Evolutionary conservation across 202 grass and related monocot genomes (phyloP).

Genomic region (Schoenoplectus tabernaemontani): DNA sequence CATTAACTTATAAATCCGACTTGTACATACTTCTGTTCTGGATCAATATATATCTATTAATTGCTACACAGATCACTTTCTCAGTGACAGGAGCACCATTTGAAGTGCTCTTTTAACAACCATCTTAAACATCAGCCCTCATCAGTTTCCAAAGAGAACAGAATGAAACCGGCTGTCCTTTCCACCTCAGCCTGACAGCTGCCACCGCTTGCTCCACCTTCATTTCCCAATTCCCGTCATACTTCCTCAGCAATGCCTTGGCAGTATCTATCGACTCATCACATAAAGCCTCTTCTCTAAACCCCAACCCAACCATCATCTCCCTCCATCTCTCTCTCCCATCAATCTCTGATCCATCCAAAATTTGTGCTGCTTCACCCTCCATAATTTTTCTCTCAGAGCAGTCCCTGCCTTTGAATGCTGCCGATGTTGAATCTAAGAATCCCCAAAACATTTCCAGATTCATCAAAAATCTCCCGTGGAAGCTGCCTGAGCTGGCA

Average conservation of each 20-base stretch:
- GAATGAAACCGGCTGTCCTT: constrained; percentile 73
- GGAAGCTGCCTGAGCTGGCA: constrained; percentile 7
- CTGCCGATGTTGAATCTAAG: constrained; percentile 66
- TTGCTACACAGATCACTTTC: background rate
- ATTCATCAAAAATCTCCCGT: constrained; percentile 37
- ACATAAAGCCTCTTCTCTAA: constrained; percentile 52
- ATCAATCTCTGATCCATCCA: constrained; percentile 7
- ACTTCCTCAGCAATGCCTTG: constrained; percentile 68
- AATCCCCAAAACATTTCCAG: constrained; percentile 65
- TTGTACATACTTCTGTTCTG: constrained; percentile 6
- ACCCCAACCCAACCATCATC: constrained; percentile 52
- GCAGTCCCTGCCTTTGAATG: constrained; percentile 77
- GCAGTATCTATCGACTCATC: constrained; percentile 53
- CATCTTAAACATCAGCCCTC: background rate
- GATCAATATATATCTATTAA: background rate
- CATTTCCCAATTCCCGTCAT: constrained; percentile 88
- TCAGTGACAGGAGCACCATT: background rate
- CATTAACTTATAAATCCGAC: background rate
- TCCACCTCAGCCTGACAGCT: constrained; percentile 66
- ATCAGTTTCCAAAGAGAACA: constrained; percentile 81
- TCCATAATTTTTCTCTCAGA: constrained; percentile 56
- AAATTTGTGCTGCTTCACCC: constrained; percentile 38
- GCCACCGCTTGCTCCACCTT: background rate
- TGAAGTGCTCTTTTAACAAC: background rate
- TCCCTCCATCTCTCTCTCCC: constrained; percentile 58